Evolutionary conservation across 2,329 filamentous ascomycete species (phyloP).

Genomic region (Chaetomiaceae sp.): DNA sequence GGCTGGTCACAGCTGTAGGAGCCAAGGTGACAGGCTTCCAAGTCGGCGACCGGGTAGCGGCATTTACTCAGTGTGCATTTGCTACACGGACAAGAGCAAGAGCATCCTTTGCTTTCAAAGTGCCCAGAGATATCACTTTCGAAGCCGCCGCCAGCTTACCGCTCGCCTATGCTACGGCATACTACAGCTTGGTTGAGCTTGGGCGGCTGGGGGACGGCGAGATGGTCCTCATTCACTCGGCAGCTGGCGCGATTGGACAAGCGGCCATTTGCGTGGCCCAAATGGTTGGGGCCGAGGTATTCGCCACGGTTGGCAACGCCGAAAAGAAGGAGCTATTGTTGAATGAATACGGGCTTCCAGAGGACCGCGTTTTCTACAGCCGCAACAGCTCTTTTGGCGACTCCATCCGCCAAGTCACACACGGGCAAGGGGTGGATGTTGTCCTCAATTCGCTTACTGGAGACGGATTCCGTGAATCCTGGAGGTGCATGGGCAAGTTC

Average conservation of each 20-base stretch:
- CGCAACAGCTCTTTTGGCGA: constrained; percentile 32
- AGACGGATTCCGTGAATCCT: constrained; percentile 40
- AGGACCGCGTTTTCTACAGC: constrained; percentile 36
- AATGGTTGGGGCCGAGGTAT: constrained; percentile 39
- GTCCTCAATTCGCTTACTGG: constrained; percentile 42
- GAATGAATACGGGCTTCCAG: constrained; percentile 35
- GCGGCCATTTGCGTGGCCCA: constrained; percentile 38
- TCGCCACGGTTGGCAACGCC: constrained; percentile 38
- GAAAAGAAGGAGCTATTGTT: constrained; percentile 40
- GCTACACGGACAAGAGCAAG: constrained; percentile 32
- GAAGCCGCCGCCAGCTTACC: constrained; percentile 39
- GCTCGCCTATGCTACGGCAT: constrained; percentile 39
- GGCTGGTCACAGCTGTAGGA: constrained; percentile 31
- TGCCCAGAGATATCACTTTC: constrained; percentile 37
- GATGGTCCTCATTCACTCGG: constrained; percentile 39
- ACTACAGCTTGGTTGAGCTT: constrained; percentile 37
- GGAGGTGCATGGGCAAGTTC: constrained; percentile 41
- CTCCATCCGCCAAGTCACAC: constrained; percentile 29
- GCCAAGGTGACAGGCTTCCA: constrained; percentile 25
- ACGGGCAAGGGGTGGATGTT: constrained; percentile 35
- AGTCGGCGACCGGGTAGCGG: constrained; percentile 36
- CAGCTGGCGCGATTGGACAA: constrained; percentile 38
- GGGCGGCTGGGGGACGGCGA: constrained; percentile 37
- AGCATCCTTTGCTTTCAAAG: constrained; percentile 31
- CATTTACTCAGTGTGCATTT: constrained; percentile 34